Evolutionary conservation across 352 stramenopile species (phyloP).

Genomic region (Phytophthora europaea): DNA sequence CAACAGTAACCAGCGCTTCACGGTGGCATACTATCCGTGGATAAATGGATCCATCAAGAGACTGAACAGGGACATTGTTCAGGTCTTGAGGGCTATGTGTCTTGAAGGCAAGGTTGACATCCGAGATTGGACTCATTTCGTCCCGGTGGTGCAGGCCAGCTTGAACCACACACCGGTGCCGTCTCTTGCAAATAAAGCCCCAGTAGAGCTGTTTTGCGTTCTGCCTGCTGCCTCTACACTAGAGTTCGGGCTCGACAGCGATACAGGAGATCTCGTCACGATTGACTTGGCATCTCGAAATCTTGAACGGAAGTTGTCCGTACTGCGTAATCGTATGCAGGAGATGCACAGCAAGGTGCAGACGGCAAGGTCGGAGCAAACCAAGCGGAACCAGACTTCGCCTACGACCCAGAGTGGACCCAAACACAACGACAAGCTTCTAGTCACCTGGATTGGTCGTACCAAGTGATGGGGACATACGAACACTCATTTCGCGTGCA

Average conservation of each 20-base stretch:
- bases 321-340: neutral
- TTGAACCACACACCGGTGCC: conserved; percentile 44
- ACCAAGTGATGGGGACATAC: no score
- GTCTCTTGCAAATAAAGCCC: conserved; percentile 27
- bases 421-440: no score
- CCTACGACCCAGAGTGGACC: no score
- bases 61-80: conserved; percentile 41
- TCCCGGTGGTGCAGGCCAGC: conserved; percentile 33
- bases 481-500: conserved; percentile 32
- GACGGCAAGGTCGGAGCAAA: conserved; percentile 11
- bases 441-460: no score
- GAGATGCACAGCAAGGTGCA: conserved; percentile 28
- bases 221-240: neutral
- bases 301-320: no score
- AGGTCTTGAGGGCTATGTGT: conserved; percentile 20
- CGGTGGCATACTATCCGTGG: conserved; percentile 38
- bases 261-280: neutral
- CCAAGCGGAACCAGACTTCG: conserved; percentile 25
- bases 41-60: conserved; percentile 43
- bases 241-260: conserved; percentile 1
- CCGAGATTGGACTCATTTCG: conserved; percentile 24
- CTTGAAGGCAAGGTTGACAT: conserved; percentile 20
- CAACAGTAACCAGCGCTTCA: conserved; percentile 21
- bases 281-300: neutral
- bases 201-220: conserved; percentile 38